Percentiles rank a stretch among this genome's conserved stretches.
Conservation (phyloP, 1,284 basidiomycete species). For the Puccinia novopanici region DNA sequence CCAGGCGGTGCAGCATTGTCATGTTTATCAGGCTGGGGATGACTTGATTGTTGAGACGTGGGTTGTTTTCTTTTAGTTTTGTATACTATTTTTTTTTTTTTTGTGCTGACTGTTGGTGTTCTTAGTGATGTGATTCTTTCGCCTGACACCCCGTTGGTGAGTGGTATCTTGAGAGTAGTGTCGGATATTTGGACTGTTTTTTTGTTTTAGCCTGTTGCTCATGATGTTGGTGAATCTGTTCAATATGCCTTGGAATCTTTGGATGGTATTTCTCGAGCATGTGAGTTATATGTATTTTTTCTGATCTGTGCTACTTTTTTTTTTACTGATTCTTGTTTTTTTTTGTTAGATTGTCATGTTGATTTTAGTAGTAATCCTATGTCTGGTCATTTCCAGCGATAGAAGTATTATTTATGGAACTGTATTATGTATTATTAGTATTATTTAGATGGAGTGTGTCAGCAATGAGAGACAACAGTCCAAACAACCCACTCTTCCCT, state of each 20-base stretch:
- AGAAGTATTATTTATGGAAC: background rate
- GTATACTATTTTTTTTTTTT: background rate
- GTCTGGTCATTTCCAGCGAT: conserved; percentile 45
- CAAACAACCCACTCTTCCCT: background rate
- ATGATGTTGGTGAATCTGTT: conserved; percentile 61
- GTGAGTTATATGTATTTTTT: too few species aligned
- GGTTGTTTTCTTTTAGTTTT: background rate
- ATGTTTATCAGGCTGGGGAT: conserved; percentile 56
- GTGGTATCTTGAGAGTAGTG: too few species aligned
- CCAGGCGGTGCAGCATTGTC: conserved; percentile 55
- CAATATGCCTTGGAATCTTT: conserved; percentile 58
- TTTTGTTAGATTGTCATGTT: conserved; percentile 40
- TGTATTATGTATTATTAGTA: too few species aligned
- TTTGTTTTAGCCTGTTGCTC: conserved; percentile 61
- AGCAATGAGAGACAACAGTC: too few species aligned
- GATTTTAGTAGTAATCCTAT: conserved; percentile 48
- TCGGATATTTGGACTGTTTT: too few species aligned
- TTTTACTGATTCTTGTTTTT: background rate
- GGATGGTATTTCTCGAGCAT: conserved; percentile 61
- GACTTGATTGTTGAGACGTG: conserved; percentile 62
- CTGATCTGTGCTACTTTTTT: background rate
- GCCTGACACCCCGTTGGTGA: conserved; percentile 58
- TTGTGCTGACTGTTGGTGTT: background rate
- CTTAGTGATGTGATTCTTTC: conserved; percentile 62
- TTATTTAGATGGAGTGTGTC: too few species aligned